phyloP scores from a whole-genome alignment of 192 early-diverging fungal species.

The Pecoramyces ruminantium region DNA sequence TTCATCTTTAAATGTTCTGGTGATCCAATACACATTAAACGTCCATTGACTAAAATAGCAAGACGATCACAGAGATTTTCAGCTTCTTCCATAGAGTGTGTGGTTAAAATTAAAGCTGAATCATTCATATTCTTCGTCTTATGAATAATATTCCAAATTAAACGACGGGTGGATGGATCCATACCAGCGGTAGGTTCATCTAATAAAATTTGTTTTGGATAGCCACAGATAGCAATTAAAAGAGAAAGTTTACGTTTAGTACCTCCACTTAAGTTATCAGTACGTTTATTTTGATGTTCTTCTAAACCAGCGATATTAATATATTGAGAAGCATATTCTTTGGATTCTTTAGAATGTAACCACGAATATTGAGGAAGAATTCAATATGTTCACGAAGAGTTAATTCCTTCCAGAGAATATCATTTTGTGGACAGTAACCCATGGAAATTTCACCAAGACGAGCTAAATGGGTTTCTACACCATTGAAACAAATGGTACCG shows the following conservation, averaged over 20 bases:
- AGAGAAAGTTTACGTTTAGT: too few relatives aligned
- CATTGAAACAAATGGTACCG: too few relatives aligned
- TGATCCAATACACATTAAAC: too few relatives aligned
- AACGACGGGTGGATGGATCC: slow-evolving; percentile 25
- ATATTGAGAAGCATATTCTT: too few relatives aligned
- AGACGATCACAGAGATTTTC: slow-evolving; percentile 19
- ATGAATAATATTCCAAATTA: slow-evolving; percentile 35
- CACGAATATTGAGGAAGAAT: slow-evolving; percentile 20
- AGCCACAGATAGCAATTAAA: too few relatives aligned
- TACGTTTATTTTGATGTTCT: too few relatives aligned
- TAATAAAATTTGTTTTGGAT: background rate
- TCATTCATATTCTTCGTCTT: slow-evolving; percentile 14
- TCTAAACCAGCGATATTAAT: too few relatives aligned
- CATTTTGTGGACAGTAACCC: slow-evolving; percentile 19
- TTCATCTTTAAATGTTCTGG: too few relatives aligned
- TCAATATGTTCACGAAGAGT: slow-evolving; percentile 19
- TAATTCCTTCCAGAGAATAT: slow-evolving; percentile 15
- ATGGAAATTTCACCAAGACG: background rate
- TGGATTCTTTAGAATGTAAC: background rate
- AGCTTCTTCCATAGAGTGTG: slow-evolving; percentile 47
- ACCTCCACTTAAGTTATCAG: too few relatives aligned
- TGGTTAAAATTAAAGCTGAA: slow-evolving; percentile 35
- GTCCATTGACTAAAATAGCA: too few relatives aligned
- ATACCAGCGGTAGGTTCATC: slow-evolving; percentile 46
- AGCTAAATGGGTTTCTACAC: too few relatives aligned